Evolutionary conservation across 768 basidiomycete species (phyloP).

Genomic region (Candolleomyces efflorescens): DNA sequence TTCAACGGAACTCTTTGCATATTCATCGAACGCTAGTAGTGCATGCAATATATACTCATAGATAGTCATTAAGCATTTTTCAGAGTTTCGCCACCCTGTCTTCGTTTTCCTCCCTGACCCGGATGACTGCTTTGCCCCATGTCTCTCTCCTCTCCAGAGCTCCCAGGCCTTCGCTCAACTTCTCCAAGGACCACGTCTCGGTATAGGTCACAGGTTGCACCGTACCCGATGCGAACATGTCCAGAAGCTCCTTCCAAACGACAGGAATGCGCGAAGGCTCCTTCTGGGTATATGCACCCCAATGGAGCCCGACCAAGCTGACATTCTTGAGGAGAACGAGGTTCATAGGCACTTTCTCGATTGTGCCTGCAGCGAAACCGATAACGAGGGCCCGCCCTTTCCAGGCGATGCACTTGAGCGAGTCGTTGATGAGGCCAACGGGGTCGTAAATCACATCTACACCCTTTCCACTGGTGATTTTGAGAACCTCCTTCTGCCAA

Average conservation of each 20-base stretch:
- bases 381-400: conserved; percentile 92
- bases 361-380: conserved; percentile 82
- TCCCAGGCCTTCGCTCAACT: conserved; percentile 58
- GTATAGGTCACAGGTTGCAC: conserved; percentile 69
- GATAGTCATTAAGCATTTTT: background rate
- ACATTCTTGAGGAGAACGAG: conserved; percentile 82
- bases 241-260: conserved; percentile 72
- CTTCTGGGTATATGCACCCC: conserved; percentile 73
- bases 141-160: conserved; percentile 82
- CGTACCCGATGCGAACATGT: conserved; percentile 61
- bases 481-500: conserved; percentile 90
- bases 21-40: too few relatives aligned
- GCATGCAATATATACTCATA: too few relatives aligned
- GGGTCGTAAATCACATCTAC: conserved; percentile 88
- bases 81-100: conserved; percentile 38
- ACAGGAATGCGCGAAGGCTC: conserved; percentile 59
- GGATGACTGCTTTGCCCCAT: conserved; percentile 87
- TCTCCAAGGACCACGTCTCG: conserved; percentile 64
- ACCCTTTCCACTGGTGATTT: conserved; percentile 79
- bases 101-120: conserved; percentile 47
- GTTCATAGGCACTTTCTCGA: conserved; percentile 88
- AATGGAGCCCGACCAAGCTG: conserved; percentile 79
- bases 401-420: conserved; percentile 90
- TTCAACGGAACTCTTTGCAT: too few relatives aligned
- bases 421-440: conserved; percentile 76